A percentile compares a stretch with the other conserved stretches of the same genome.
Evolutionary conservation across 768 basidiomycete genomes (phyloP).

Genomic region (Podaxis carcinomalis): DNA sequence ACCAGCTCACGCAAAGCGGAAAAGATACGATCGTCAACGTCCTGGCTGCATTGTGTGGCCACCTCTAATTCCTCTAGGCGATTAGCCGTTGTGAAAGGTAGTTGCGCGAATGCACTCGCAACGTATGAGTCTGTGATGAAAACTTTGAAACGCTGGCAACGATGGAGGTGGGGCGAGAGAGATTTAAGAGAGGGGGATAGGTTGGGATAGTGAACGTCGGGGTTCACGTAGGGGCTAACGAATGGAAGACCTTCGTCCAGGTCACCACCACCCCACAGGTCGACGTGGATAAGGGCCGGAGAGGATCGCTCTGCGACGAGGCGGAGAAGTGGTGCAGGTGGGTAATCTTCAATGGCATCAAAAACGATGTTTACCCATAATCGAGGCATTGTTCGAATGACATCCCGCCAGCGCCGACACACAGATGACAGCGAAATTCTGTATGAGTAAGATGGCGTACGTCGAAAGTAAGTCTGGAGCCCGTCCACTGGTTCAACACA

Average conservation of each 20-base stretch:
- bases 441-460: neutral
- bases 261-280: constrained; percentile 1
- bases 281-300: neutral
- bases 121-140: neutral
- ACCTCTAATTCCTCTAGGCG: neutral
- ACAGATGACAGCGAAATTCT: constrained; percentile 2
- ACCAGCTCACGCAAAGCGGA: neutral
- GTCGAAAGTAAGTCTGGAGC: neutral
- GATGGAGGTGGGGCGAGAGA: neutral
- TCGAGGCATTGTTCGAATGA: neutral
- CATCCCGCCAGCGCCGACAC: constrained; percentile 5
- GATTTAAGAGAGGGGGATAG: neutral
- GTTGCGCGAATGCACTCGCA: neutral
- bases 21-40: neutral
- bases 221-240: neutral
- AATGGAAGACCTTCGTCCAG: neutral
- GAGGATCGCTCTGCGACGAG: neutral
- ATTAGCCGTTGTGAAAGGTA: neutral
- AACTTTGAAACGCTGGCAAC: neutral
- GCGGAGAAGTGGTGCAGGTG: neutral
- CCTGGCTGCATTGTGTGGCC: constrained; percentile 2
- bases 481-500: neutral
- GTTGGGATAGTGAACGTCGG: neutral
- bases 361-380: constrained; percentile 1
- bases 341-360: neutral